A percentile compares a stretch with the other conserved stretches of the same genome.
Conservation (phyloP, 345 rosid genomes). For the Eucalyptus tenuipes region DNA sequence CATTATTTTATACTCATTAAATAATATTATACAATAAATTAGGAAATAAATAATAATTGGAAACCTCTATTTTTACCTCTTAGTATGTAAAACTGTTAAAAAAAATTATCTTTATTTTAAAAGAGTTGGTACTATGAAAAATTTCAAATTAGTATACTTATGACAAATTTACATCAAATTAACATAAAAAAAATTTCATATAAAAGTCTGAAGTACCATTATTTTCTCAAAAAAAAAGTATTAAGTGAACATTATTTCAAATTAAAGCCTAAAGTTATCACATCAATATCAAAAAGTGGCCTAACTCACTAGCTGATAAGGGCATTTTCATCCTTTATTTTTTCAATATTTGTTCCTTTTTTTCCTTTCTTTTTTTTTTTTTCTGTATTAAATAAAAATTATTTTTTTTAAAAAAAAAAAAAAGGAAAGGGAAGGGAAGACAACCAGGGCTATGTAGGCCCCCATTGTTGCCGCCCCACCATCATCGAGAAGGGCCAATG, state of each 20-base stretch:
- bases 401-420: no score
- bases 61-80: neutral
- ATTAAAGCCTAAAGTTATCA: neutral
- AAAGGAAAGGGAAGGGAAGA: rapidly evolving
- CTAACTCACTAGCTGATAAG: rapidly evolving
- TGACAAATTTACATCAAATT: rapidly evolving
- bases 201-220: rapidly evolving
- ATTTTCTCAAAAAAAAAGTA: neutral
- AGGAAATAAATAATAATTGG: neutral
- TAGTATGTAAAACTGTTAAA: neutral
- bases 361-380: rapidly evolving
- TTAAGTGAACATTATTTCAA: neutral
- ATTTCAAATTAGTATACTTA: rapidly evolving
- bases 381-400: no score
- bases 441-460: rapidly evolving
- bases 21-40: neutral
- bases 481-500: rapidly evolving
- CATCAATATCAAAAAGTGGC: no score
- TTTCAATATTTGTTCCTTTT: no score
- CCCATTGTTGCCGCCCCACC: rapidly evolving
- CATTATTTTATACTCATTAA: neutral
- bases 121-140: rapidly evolving
- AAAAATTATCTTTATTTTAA: no score
- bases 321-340: neutral
- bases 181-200: neutral